These are phyloP conservation scores for Coemansia sp. DNA, from an alignment of 192 early-diverging fungal genomes.

Conservation along the genomic window DNA sequence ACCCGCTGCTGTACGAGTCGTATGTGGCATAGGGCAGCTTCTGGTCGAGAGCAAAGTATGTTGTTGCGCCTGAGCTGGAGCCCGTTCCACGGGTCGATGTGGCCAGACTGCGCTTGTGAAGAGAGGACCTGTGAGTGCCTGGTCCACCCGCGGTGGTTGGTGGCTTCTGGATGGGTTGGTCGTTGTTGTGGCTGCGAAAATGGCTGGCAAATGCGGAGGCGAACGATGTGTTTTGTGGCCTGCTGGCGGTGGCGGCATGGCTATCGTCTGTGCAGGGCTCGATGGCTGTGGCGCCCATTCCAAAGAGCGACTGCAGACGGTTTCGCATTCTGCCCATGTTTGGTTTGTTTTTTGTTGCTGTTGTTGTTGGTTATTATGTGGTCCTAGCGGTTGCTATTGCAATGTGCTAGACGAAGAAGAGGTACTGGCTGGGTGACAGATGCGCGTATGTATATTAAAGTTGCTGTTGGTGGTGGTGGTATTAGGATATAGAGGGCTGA, in stretches of 20 bases:
- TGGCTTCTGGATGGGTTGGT: not conserved
- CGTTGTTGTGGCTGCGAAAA: conserved; percentile 6
- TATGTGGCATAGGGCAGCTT: conserved; percentile 26
- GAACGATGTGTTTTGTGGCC: not conserved
- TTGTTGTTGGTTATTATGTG: not conserved
- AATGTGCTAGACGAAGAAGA: not conserved
- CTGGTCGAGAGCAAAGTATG: conserved; percentile 10
- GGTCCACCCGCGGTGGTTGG: not conserved
- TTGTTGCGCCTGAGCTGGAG: not conserved
- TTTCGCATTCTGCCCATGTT: conserved; percentile 32
- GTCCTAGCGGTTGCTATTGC: too few species aligned
- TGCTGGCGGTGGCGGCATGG: not conserved
- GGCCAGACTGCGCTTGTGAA: not conserved
- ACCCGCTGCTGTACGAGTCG: conserved; percentile 25
- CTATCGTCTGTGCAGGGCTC: conserved; percentile 2
- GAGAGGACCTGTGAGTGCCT: not conserved
- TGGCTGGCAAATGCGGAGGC: conserved; percentile 6
- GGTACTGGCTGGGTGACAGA: not conserved
- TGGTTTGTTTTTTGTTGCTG: not conserved
- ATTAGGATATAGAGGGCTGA: not conserved
- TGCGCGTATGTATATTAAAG: too few species aligned
- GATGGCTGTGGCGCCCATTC: conserved; percentile 8
- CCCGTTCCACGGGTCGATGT: not conserved
- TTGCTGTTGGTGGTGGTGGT: not conserved
- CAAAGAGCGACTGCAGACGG: conserved; percentile 26